Percentiles rank a stretch among this genome's conserved stretches.
These are phyloP conservation scores for Paracoccidioides lutzii DNA, from an alignment of 2,329 filamentous ascomycete species.

Conservation along the genomic window DNA sequence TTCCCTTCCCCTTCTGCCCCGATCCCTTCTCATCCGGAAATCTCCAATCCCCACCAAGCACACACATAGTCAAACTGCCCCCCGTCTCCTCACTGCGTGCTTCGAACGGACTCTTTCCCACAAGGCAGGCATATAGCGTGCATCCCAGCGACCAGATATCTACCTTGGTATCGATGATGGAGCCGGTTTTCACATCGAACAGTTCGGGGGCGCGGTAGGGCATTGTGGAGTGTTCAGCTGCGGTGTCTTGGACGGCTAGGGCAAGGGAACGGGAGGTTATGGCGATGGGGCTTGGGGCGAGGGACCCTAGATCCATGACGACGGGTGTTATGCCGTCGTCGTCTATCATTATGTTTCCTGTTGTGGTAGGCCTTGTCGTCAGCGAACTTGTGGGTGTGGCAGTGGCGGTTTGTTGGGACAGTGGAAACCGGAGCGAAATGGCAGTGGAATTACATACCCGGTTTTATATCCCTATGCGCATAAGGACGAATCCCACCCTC, in stretches of 20 bases:
- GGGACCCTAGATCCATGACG: constrained; percentile 91
- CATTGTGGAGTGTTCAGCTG: constrained; percentile 96
- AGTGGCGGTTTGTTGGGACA: background rate
- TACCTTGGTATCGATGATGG: constrained; percentile 85
- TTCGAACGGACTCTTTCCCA: constrained; percentile 95
- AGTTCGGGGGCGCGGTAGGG: constrained; percentile 94
- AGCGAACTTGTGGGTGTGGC: background rate
- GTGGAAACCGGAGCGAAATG: no score
- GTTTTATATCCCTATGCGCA: constrained; percentile 93
- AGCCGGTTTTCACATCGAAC: constrained; percentile 92
- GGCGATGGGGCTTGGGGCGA: constrained; percentile 73
- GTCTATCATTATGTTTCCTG: constrained; percentile 93
- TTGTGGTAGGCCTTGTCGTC: background rate
- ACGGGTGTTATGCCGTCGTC: constrained; percentile 81
- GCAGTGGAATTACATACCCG: constrained; percentile 45
- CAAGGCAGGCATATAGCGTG: constrained; percentile 92
- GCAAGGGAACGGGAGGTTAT: constrained; percentile 85
- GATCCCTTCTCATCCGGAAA: constrained; percentile 70
- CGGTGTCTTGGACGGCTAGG: constrained; percentile 82
- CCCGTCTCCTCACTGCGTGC: constrained; percentile 92
- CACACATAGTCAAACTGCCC: constrained; percentile 81
- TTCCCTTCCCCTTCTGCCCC: constrained; percentile 42
- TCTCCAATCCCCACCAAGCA: constrained; percentile 86
- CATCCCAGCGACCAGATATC: constrained; percentile 97
- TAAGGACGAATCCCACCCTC: constrained; percentile 65